These are phyloP conservation scores for Sapria himalayana DNA, from an alignment of 345 rosid genomes.

Conservation along the genomic window DNA sequence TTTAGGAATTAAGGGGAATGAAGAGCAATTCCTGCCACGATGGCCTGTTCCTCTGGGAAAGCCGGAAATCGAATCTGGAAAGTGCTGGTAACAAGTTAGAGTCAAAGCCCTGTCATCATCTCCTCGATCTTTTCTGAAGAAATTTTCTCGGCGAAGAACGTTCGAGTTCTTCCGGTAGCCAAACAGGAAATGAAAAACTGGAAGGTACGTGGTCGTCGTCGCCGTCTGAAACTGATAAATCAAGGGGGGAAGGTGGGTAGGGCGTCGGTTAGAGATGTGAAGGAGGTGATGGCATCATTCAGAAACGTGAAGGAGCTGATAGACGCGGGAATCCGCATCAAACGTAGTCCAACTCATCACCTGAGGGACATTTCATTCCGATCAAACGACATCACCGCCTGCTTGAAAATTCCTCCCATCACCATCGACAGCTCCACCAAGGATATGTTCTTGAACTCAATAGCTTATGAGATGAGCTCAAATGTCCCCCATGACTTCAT, in stretches of 20 bases:
- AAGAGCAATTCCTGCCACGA: background rate
- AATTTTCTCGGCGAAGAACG: no score
- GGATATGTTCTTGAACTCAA: constrained; percentile 4
- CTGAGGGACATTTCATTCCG: constrained; percentile 2
- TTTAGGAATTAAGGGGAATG: background rate
- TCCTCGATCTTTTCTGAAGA: no score
- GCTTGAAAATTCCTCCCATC: constrained; percentile 4
- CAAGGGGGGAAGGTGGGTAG: no score
- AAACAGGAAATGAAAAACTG: no score
- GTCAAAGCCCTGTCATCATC: background rate
- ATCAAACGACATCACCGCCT: background rate
- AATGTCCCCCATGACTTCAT: background rate
- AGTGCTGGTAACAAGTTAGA: background rate
- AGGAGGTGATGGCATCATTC: no score
- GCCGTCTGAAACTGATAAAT: background rate
- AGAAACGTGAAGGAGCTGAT: constrained; percentile 6
- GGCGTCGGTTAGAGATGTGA: background rate
- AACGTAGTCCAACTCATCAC: background rate
- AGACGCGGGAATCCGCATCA: constrained; percentile 5
- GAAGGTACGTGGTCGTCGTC: no score
- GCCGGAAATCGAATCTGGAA: no score
- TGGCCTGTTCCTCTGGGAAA: background rate
- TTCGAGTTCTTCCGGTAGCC: no score
- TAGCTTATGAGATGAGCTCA: constrained; percentile 4
- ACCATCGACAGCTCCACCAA: constrained; percentile 3